Percentiles rank a stretch among this genome's conserved stretches.
These are phyloP conservation scores for Leccinum obscurum DNA, from an alignment of 768 basidiomycete genomes.

Conservation along the genomic window DNA sequence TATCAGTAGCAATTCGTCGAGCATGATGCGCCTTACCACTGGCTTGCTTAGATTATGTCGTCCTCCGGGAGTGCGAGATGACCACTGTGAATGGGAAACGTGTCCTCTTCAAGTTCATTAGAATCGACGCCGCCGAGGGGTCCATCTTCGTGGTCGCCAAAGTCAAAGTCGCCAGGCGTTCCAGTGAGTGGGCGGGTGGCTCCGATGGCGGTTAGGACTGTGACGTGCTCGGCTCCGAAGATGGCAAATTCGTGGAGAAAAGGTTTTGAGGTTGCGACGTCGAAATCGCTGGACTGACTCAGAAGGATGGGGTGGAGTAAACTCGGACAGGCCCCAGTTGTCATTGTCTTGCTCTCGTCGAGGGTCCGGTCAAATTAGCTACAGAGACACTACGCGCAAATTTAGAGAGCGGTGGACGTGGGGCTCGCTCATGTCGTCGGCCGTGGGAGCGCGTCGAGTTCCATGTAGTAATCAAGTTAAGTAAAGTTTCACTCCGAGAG, in stretches of 20 bases:
- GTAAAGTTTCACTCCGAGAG: not conserved
- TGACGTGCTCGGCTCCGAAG: constrained; percentile 16
- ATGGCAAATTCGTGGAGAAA: constrained; percentile 45
- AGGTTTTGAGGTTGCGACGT: constrained; percentile 21
- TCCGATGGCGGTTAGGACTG: not conserved
- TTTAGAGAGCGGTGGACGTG: not conserved
- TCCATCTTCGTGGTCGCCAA: constrained; percentile 53
- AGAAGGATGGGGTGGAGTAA: constrained; percentile 27
- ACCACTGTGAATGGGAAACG: constrained; percentile 5
- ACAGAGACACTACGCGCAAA: too few relatives aligned
- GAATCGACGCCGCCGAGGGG: constrained; percentile 35
- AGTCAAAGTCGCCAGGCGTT: constrained; percentile 59
- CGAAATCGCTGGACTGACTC: not conserved
- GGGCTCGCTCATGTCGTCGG: too few relatives aligned
- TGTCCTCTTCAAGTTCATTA: constrained; percentile 29
- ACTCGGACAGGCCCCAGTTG: constrained; percentile 42
- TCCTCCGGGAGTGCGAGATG: constrained; percentile 43
- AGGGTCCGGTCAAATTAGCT: not conserved
- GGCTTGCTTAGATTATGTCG: constrained; percentile 68
- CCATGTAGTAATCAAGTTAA: too few relatives aligned
- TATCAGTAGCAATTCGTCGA: not conserved
- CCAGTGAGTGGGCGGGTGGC: constrained; percentile 25
- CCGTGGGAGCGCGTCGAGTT: too few relatives aligned
- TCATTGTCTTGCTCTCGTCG: constrained; percentile 32
- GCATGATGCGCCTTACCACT: constrained; percentile 30